phyloP scores from a whole-genome alignment of 768 basidiomycete genomes.

The Piloderma croceum region DNA sequence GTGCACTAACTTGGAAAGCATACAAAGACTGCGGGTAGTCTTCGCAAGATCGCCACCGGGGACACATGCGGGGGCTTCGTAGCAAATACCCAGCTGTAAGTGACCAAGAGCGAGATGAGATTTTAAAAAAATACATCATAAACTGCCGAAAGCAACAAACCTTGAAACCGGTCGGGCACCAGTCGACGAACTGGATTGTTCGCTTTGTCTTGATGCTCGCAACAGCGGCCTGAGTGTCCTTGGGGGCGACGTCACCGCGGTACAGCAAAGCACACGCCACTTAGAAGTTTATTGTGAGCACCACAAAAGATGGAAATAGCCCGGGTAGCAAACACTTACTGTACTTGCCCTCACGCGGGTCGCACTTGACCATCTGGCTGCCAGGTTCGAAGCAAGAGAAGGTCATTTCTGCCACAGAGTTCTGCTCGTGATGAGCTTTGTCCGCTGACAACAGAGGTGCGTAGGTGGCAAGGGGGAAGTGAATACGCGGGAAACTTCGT shows the following conservation, averaged over 20 bases:
- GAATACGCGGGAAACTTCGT: conserved; percentile 89
- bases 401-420: conserved; percentile 97
- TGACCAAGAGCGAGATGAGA: conserved; percentile 16
- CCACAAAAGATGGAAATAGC: not conserved
- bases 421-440: conserved; percentile 94
- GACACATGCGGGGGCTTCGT: conserved; percentile 87
- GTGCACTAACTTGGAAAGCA: conserved; percentile 76
- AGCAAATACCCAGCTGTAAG: conserved; percentile 87
- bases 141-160: conserved; percentile 26
- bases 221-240: conserved; percentile 91
- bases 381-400: conserved; percentile 96
- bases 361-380: conserved; percentile 95
- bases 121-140: not conserved
- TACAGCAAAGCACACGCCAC: conserved; percentile 91
- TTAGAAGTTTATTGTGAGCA: conserved; percentile 26
- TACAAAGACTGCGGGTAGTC: conserved; percentile 90
- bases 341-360: conserved; percentile 97
- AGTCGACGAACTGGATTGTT: conserved; percentile 97
- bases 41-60: conserved; percentile 95
- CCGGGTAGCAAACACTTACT: conserved; percentile 48
- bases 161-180: conserved; percentile 98
- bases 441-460: conserved; percentile 93
- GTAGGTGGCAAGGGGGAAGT: conserved; percentile 96
- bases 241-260: conserved; percentile 95
- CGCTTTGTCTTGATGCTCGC: conserved; percentile 94